Evolutionary conservation across 2,329 filamentous ascomycete species (phyloP).

Genomic region (Biscogniauxia marginata): DNA sequence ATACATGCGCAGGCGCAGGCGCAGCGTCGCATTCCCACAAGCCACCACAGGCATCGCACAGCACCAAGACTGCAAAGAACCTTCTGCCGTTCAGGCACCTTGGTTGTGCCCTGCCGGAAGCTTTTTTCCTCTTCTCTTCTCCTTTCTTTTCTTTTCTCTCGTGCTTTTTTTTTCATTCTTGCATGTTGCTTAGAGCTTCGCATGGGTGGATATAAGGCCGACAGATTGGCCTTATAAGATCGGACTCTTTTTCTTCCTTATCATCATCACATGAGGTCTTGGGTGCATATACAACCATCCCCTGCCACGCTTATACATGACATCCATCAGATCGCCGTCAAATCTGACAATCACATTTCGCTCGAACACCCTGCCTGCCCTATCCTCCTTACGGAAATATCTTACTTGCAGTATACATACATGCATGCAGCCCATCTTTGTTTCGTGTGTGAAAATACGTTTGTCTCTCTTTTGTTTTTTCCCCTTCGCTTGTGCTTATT

Average conservation of each 20-base stretch:
- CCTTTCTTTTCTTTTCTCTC: neutral
- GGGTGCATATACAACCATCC: neutral
- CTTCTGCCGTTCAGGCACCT: conserved; percentile 23
- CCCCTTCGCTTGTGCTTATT: conserved; percentile 1
- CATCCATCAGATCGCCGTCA: neutral
- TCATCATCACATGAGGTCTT: neutral
- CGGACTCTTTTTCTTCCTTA: neutral
- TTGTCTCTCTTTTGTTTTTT: conserved; percentile 10
- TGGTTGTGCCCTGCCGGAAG: conserved; percentile 15
- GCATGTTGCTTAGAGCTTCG: neutral
- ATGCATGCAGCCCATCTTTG: conserved; percentile 8
- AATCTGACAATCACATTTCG: neutral
- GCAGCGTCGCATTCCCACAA: conserved; percentile 17
- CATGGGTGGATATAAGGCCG: neutral
- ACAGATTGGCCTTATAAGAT: neutral
- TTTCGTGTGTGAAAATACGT: conserved; percentile 1
- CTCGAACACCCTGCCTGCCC: neutral
- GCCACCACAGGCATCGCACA: conserved; percentile 16
- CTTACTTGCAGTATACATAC: neutral
- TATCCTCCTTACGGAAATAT: neutral
- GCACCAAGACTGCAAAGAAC: conserved; percentile 13
- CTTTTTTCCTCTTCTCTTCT: conserved; percentile 6
- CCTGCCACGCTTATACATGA: neutral
- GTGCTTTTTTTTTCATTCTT: neutral
- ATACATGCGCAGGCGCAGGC: conserved; percentile 4